Conservation (phyloP, 148 eudicot genomes). For the Persicaria tinctoria region DNA sequence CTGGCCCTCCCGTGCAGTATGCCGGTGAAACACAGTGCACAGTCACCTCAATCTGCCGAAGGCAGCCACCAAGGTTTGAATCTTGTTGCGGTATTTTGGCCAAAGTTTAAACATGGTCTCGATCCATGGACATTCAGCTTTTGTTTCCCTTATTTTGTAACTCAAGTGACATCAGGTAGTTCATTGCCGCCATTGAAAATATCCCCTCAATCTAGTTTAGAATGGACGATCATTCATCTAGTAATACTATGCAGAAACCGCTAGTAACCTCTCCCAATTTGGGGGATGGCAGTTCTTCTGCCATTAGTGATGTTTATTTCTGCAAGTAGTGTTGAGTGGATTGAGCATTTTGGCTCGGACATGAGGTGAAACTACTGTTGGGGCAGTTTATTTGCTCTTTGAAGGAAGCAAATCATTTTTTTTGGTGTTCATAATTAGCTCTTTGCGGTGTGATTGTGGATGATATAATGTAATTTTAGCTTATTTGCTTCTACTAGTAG, state of each 20-base stretch:
- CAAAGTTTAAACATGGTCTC: neutral
- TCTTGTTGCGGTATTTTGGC: neutral
- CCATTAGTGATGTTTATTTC: neutral
- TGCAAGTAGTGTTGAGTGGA: neutral
- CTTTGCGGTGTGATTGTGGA: neutral
- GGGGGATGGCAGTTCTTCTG: neutral
- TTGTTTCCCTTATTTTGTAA: neutral
- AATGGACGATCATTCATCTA: neutral
- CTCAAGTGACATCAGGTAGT: neutral
- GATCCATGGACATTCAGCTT: neutral
- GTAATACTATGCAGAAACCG: neutral
- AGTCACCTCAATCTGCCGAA: slow-evolving; percentile 7
- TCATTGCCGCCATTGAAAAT: neutral
- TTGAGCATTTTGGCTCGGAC: slow-evolving; percentile 1
- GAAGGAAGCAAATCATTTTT: neutral
- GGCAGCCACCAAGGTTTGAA: slow-evolving; percentile 7
- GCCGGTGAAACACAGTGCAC: slow-evolving; percentile 1
- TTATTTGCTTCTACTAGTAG: neutral
- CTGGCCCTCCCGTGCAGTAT: neutral
- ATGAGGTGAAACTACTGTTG: neutral
- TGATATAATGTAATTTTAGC: neutral
- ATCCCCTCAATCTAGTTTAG: neutral
- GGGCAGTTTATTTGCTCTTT: neutral
- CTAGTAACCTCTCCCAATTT: neutral
- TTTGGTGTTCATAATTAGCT: neutral